Percentiles rank a stretch among this genome's conserved stretches.
phyloP scores from a whole-genome alignment of 441 rosid species.

The Euphorbia schlechtendalii region DNA sequence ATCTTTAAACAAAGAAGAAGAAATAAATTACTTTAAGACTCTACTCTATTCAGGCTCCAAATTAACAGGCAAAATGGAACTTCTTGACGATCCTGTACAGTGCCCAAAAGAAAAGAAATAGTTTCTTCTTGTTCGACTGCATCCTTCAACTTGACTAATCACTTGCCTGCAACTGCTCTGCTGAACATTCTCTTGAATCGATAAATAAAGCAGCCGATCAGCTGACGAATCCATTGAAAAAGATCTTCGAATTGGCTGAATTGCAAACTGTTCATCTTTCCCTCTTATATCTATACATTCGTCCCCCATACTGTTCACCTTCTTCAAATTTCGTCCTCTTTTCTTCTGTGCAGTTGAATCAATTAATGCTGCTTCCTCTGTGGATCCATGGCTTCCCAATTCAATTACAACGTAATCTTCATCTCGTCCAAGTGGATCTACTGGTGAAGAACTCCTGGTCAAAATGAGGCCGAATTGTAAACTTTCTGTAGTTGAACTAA shows the following conservation, averaged over 20 bases:
- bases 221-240: conserved; percentile 82
- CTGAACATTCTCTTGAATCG: conserved; percentile 57
- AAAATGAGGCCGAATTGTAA: conserved; percentile 26
- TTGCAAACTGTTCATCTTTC: conserved; percentile 50
- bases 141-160: neutral
- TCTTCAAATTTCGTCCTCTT: conserved; percentile 36
- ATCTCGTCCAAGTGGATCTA: conserved; percentile 38
- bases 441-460: conserved; percentile 41
- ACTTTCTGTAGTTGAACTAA: conserved; percentile 23
- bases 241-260: conserved; percentile 76
- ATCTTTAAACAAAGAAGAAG: too few relatives aligned
- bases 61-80: too few relatives aligned
- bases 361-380: conserved; percentile 35
- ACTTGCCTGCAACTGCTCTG: conserved; percentile 22
- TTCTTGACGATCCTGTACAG: too few relatives aligned
- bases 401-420: conserved; percentile 74
- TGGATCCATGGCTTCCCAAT: conserved; percentile 29
- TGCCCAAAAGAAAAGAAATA: too few relatives aligned
- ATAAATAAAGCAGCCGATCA: conserved; percentile 48
- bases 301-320: conserved; percentile 76
- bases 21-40: too few relatives aligned
- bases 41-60: too few relatives aligned
- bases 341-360: conserved; percentile 33
- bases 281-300: conserved; percentile 58
- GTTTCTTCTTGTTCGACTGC: too few relatives aligned